Evolutionary conservation across 2,329 filamentous ascomycete genomes (phyloP).

Genomic region (Pseudogymnoascus sp.): DNA sequence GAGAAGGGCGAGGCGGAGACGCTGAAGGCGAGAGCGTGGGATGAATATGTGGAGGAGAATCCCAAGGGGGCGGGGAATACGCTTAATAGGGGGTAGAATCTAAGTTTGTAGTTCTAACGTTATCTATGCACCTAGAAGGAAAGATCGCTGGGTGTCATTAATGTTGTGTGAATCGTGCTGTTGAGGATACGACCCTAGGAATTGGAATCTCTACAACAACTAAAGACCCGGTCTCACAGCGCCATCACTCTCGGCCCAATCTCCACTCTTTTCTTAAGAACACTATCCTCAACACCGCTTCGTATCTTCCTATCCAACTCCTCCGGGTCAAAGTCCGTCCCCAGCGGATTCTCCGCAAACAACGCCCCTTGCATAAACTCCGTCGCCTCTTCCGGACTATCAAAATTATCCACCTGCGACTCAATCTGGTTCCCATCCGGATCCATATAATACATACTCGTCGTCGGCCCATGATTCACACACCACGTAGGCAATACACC

Average conservation of each 20-base stretch:
- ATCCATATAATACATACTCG: constrained; percentile 42
- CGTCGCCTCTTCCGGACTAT: constrained; percentile 31
- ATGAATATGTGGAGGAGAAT: constrained; percentile 88
- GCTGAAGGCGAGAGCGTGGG: constrained; percentile 90
- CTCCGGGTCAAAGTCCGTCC: constrained; percentile 39
- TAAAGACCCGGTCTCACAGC: neutral
- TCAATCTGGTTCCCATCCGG: constrained; percentile 43
- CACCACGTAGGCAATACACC: constrained; percentile 37
- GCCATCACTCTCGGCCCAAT: neutral
- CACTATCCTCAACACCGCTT: constrained; percentile 21
- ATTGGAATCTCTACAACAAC: neutral
- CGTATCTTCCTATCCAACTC: constrained; percentile 30
- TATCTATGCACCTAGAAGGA: neutral
- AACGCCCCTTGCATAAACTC: constrained; percentile 33
- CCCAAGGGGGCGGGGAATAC: constrained; percentile 79
- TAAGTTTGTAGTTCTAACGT: neutral
- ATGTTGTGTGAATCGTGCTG: neutral
- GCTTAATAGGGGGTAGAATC: constrained; percentile 61
- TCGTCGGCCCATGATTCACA: constrained; percentile 42
- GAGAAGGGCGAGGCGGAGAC: constrained; percentile 85
- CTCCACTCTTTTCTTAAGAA: constrained; percentile 1
- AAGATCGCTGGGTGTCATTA: neutral
- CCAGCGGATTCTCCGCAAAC: constrained; percentile 38
- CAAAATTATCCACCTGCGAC: constrained; percentile 40
- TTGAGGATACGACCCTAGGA: no score